Evolutionary conservation across 1,284 basidiomycete species (phyloP).

Genomic region (Malassezia brasiliensis): DNA sequence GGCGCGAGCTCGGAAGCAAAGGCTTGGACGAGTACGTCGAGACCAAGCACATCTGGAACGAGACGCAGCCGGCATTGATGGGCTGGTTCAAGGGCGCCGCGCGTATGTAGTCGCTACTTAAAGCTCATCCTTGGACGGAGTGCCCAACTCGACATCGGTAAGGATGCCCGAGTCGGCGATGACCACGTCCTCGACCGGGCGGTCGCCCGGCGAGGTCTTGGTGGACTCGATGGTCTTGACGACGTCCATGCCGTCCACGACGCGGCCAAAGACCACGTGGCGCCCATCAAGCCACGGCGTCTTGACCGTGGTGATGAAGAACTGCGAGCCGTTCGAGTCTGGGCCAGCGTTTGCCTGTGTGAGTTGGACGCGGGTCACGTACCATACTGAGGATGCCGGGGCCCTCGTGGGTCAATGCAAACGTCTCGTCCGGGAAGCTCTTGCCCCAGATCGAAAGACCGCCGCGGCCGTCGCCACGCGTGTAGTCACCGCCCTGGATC

Average conservation of each 20-base stretch:
- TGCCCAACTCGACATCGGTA: conserved; percentile 17
- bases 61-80: conserved; percentile 30
- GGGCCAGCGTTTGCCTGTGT: conserved; percentile 45
- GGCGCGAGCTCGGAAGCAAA: conserved; percentile 41
- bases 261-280: conserved; percentile 42
- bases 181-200: conserved; percentile 28
- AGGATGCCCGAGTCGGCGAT: conserved; percentile 38
- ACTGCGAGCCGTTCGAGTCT: conserved; percentile 50
- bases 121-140: conserved; percentile 34
- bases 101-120: conserved; percentile 19
- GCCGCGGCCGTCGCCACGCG: conserved; percentile 41
- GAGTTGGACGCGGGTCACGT: background rate
- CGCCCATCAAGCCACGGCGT: conserved; percentile 41
- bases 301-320: conserved; percentile 45
- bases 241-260: conserved; percentile 40
- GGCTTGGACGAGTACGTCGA: conserved; percentile 46
- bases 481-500: conserved; percentile 46
- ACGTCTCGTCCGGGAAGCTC: conserved; percentile 38
- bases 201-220: conserved; percentile 31
- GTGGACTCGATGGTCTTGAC: conserved; percentile 41
- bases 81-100: conserved; percentile 44
- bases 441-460: conserved; percentile 43
- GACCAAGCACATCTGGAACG: conserved; percentile 40
- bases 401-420: conserved; percentile 37
- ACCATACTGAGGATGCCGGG: conserved; percentile 32